These are phyloP conservation scores for Aspergillus felis DNA, from an alignment of 2,329 filamentous ascomycete species.

Conservation along the genomic window DNA sequence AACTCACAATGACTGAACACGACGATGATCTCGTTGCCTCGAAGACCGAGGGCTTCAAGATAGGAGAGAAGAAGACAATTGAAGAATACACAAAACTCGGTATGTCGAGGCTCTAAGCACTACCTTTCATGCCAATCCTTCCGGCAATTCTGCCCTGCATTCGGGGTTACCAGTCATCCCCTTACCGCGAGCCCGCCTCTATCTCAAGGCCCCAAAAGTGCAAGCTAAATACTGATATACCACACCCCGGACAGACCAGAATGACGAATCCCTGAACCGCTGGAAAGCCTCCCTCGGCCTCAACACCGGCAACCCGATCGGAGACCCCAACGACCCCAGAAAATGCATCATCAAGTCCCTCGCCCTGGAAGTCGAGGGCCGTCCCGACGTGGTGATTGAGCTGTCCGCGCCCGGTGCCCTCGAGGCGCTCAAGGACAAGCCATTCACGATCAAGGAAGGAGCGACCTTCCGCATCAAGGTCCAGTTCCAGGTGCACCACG, in stretches of 20 bases:
- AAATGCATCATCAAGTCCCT: slow-evolving; percentile 92
- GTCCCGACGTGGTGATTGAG: slow-evolving; percentile 82
- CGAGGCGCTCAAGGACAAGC: slow-evolving; percentile 76
- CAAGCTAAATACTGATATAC: slow-evolving; percentile 17
- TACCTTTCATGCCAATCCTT: background rate
- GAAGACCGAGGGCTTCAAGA: slow-evolving; percentile 93
- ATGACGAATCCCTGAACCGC: slow-evolving; percentile 91
- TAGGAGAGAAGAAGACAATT: slow-evolving; percentile 97
- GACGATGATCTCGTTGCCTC: slow-evolving; percentile 82
- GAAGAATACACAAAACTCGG: slow-evolving; percentile 92
- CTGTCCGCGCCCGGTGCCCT: slow-evolving; percentile 71
- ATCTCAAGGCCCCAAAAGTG: background rate
- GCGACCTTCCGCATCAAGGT: slow-evolving; percentile 92
- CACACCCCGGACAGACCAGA: slow-evolving; percentile 47
- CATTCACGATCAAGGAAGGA: slow-evolving; percentile 97
- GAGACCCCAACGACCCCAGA: slow-evolving; percentile 75
- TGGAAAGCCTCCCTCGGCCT: slow-evolving; percentile 97
- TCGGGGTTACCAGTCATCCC: background rate
- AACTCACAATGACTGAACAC: slow-evolving; percentile 60
- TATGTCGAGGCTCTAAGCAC: slow-evolving; percentile 44
- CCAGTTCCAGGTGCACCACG: slow-evolving; percentile 91
- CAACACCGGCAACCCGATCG: slow-evolving; percentile 64
- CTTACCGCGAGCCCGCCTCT: background rate
- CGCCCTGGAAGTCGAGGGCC: slow-evolving; percentile 79
- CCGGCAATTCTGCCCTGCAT: background rate